A percentile compares a stretch with the other conserved stretches of the same genome.
Conservation (phyloP, 805 yeast genomes). For the Candida pini region DNA sequence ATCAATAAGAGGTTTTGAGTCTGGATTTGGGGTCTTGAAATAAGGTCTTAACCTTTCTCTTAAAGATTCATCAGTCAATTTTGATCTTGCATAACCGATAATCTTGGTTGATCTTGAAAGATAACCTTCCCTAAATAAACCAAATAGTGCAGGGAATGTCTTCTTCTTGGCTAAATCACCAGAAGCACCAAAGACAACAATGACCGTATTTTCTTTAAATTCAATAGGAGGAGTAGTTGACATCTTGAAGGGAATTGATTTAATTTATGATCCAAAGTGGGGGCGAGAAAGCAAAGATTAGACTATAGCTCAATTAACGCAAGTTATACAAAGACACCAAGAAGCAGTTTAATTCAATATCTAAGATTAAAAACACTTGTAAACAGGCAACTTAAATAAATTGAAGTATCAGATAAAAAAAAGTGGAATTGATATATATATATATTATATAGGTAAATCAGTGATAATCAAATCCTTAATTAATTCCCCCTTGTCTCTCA, state of each 20-base stretch:
- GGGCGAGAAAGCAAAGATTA: too few species aligned
- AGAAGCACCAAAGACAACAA: conserved; percentile 90
- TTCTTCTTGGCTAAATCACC: conserved; percentile 95
- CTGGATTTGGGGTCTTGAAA: conserved; percentile 38
- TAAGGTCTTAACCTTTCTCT: conserved; percentile 58
- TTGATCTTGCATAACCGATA: conserved; percentile 89
- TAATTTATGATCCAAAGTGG: not conserved
- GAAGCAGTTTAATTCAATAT: too few species aligned
- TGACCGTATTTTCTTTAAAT: conserved; percentile 61
- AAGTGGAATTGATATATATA: too few species aligned
- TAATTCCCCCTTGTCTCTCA: too few species aligned
- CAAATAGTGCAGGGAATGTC: conserved; percentile 84
- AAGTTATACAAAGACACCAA: too few species aligned
- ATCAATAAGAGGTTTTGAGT: conserved; percentile 38
- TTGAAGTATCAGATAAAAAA: too few species aligned
- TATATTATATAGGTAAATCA: too few species aligned
- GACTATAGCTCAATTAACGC: too few species aligned
- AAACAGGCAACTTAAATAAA: too few species aligned
- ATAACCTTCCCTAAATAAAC: conserved; percentile 70
- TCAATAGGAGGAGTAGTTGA: conserved; percentile 24
- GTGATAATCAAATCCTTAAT: too few species aligned
- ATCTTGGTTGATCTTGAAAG: conserved; percentile 66
- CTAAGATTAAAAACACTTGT: too few species aligned
- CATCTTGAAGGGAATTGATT: conserved; percentile 5
- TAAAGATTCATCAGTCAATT: conserved; percentile 61